Base-by-base conservation (phyloP, 441 rosid species). In the Mallotus repandus region DNA sequence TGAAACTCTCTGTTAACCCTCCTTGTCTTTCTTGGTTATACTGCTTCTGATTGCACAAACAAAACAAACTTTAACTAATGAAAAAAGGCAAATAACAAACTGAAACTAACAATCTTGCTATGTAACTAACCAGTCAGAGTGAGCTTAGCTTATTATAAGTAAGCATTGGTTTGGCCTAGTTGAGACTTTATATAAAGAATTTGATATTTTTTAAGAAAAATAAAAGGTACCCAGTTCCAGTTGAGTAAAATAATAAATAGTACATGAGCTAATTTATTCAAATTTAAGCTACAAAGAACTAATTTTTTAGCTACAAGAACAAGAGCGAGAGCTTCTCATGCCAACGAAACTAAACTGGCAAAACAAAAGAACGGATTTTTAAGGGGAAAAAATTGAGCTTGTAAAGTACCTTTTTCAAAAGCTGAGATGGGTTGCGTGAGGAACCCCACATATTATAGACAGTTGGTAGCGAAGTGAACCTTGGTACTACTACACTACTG, bases 1-100 rank as follows among this genome's bases (percentile, higher is more conserved):
- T 85, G 75, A 94, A 94, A 85, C 92, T 84, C 56, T 80, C 94
- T 10, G 89, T 72, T 45, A 94, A 77, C 71, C 85, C 83, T 68
- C 83, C 82, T 73, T 73, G 59, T 57, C 38, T 83, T 68, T 86
- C 89, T 66, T 84, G 83, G 79, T 81, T 86, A 82, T 89, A 86
- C 58, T 72, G 77, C 82, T 80, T 85, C 81, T 77, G 68, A 66
- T n/a, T 41, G 66, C 48, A 58, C 29, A 21, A 32, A 56, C 15
- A 5, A 1, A 38, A 38, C 49, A 66, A 18, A 58, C 4, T 48
- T 65, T 21, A 38, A 55, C 10, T 54, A 19, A 46, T 38, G 6
- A 38, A 38, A 58, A 61, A 61, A 18, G 18, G 8, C 9, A 25
- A 43, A 49, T 3, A 49, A 32, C 54, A 41, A 2, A 14, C 49